A percentile compares a stretch with the other conserved stretches of the same genome.
phyloP scores from a whole-genome alignment of 1,284 basidiomycete species.

The Apiotrichum gamsii region DNA sequence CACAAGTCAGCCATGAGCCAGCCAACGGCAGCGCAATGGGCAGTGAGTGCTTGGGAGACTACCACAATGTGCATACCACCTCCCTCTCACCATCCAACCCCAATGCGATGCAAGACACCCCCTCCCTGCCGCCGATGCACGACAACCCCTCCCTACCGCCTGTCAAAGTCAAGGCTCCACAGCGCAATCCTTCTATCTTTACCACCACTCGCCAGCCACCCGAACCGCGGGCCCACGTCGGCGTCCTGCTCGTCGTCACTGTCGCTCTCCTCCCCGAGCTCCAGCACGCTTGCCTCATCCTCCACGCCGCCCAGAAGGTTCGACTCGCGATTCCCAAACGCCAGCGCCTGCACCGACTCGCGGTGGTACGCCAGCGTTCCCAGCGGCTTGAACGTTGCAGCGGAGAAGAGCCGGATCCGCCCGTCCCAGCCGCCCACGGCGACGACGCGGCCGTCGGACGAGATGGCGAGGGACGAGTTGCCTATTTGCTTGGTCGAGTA shows the following conservation, averaged over 20 bases:
- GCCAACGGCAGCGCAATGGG: no score
- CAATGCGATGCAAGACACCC: no score
- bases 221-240: constrained; percentile 35
- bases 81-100: no score
- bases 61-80: no score
- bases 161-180: constrained; percentile 70
- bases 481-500: constrained; percentile 66
- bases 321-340: constrained; percentile 54
- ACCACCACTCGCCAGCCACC: constrained; percentile 67
- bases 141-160: no score
- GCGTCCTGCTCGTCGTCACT: constrained; percentile 53
- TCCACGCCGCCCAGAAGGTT: background rate
- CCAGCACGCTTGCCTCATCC: constrained; percentile 9
- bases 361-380: constrained; percentile 76
- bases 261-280: constrained; percentile 46
- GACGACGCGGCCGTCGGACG: constrained; percentile 66
- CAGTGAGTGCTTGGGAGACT: no score
- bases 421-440: constrained; percentile 87
- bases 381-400: constrained; percentile 65
- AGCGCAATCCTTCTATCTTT: constrained; percentile 69
- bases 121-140: no score
- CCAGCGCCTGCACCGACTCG: constrained; percentile 60
- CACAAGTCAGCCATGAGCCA: no score
- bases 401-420: constrained; percentile 67
- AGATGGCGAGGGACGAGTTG: constrained; percentile 65